Base-by-base conservation (phyloP, 441 rosid genomes). In the Manihot esculenta region DNA sequence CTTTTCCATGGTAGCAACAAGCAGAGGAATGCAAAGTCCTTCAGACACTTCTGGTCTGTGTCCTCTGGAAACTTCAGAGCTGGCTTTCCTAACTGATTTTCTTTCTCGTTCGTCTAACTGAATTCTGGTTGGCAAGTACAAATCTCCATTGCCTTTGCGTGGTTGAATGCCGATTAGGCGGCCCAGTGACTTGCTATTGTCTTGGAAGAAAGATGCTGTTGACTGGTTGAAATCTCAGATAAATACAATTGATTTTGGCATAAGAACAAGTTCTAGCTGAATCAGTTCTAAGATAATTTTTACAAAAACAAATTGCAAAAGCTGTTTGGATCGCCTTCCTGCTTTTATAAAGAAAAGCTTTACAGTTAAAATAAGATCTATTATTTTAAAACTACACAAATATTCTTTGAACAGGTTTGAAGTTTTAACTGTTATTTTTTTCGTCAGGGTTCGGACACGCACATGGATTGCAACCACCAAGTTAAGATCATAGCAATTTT, bases 1-100 rank as follows among this genome's bases (percentile, higher is more conserved):
- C 78, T 81, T 87, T 21, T 75, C 78, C 0, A 84, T 33, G 48
- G 82, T 73, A 11, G 83, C 74, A 7, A 81, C 69, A 1, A 83
- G 56, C 0, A 87, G 74, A 12, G 89, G 91, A 69, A 87, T 73
- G 80, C 91, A 87, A 67, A 80, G 80, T 64, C 91, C 85, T n/a
- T 48, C 67, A 47, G 84, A 63, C 66, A 72, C 66, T 45, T 81
- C 83, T 11, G 57, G 53, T 49, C 60, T n/a, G 0, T 48, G 69
- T 49, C 63, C 66, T 64, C 44, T 42, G 10, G 74, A 72, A 10
- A 71, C 72, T 35, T 73, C 44, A 14, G 82, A 51, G 60, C 67
- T 66, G 5, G 63, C 51, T 17, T 65, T 44, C 13, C 48, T 51
- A 3, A 47, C 66, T 0, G 77, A 45, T 38, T 58, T 68, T 15